Conservation (phyloP, 1,284 basidiomycete genomes). For the Cronartium ribicola region DNA sequence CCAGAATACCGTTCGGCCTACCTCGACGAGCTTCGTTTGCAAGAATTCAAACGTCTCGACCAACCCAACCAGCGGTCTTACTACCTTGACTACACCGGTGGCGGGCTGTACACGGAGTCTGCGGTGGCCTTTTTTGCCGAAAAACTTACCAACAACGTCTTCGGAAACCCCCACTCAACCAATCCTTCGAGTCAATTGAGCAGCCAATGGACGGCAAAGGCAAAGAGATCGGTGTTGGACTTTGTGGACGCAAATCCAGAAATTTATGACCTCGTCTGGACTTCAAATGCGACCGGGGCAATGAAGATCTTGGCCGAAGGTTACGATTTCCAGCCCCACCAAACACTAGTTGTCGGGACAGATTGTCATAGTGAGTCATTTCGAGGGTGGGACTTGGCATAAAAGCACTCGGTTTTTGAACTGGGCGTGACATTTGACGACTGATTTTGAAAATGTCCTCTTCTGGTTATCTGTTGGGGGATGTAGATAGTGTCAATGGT, state of each 20-base stretch:
- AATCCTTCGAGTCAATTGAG: slow-evolving; percentile 66
- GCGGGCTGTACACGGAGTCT: slow-evolving; percentile 67
- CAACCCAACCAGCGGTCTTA: slow-evolving; percentile 49
- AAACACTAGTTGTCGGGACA: slow-evolving; percentile 45
- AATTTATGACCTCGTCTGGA: slow-evolving; percentile 70
- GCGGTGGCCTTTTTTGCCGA: slow-evolving; percentile 65
- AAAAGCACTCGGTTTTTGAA: not conserved
- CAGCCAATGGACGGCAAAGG: slow-evolving; percentile 62
- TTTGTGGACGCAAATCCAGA: slow-evolving; percentile 69
- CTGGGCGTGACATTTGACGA: not conserved
- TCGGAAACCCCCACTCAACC: slow-evolving; percentile 76
- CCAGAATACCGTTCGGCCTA: slow-evolving; percentile 56
- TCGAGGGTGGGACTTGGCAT: slow-evolving; percentile 66
- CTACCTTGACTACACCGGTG: slow-evolving; percentile 79
- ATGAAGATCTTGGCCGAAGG: slow-evolving; percentile 74
- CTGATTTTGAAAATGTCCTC: not conserved
- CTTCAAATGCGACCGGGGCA: slow-evolving; percentile 70
- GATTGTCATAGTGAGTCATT: slow-evolving; percentile 62
- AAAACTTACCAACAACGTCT: slow-evolving; percentile 62
- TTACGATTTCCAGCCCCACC: slow-evolving; percentile 61
- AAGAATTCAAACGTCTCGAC: slow-evolving; percentile 65
- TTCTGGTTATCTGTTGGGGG: too few species aligned
- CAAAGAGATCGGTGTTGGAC: slow-evolving; percentile 63
- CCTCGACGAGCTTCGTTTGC: slow-evolving; percentile 65
- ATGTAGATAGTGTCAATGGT: slow-evolving; percentile 63